Conservation (phyloP, 306 rosid genomes). For the Vigna reflexopilosa region DNA sequence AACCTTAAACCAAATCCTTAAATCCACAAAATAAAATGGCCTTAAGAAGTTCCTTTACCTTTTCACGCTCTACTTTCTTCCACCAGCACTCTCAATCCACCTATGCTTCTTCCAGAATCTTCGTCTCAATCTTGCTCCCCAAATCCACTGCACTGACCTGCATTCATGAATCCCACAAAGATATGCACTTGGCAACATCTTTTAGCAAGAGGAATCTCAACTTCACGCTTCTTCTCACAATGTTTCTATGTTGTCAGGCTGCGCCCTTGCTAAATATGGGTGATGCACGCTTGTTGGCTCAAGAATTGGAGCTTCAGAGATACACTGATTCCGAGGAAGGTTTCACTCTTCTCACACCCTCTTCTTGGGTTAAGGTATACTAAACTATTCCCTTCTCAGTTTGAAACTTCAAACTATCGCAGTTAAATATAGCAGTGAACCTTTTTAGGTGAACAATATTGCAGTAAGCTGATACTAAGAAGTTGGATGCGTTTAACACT, state of each 20-base stretch:
- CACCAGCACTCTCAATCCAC: conserved; percentile 31
- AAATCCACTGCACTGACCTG: conserved; percentile 31
- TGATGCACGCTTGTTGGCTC: conserved; percentile 56
- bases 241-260: conserved; percentile 48
- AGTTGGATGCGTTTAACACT: too few species aligned
- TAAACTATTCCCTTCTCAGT: background rate
- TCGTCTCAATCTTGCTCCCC: conserved; percentile 41
- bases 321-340: conserved; percentile 80
- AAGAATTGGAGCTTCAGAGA: conserved; percentile 72
- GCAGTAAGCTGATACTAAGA: too few species aligned
- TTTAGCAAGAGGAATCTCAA: conserved; percentile 63
- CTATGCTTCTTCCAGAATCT: conserved; percentile 37
- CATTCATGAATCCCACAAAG: conserved; percentile 30
- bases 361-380: conserved; percentile 82
- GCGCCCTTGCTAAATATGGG: conserved; percentile 40
- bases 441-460: too few species aligned
- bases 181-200: conserved; percentile 16
- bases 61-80: conserved; percentile 36
- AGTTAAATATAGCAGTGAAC: too few species aligned
- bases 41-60: conserved; percentile 32
- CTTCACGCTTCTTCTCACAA: conserved; percentile 48
- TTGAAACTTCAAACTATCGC: background rate
- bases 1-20: conserved; percentile 11
- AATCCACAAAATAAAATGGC: conserved; percentile 37
- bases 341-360: conserved; percentile 88